phyloP scores from a whole-genome alignment of 2,329 filamentous ascomycete genomes.

The Plectosphaerella sp. region DNA sequence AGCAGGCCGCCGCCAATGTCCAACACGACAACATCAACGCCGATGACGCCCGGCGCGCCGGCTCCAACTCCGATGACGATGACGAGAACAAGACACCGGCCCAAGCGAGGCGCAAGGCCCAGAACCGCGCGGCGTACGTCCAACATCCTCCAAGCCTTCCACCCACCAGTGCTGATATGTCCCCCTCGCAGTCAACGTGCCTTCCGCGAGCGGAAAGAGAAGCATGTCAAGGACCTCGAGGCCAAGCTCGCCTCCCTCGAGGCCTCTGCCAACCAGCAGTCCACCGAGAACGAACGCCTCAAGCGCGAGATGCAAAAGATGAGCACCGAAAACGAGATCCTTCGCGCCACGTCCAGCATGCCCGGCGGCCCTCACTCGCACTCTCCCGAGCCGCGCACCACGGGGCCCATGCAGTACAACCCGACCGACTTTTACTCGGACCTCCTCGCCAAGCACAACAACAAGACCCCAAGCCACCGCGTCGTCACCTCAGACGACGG shows the following conservation, averaged over 20 bases:
- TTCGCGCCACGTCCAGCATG: conserved; percentile 68
- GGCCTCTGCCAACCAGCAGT: conserved; percentile 65
- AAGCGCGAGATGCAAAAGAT: conserved; percentile 80
- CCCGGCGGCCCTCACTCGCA: conserved; percentile 29
- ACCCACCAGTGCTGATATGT: background rate
- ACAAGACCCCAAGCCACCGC: conserved; percentile 64
- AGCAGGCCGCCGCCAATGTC: conserved; percentile 12
- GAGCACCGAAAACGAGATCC: conserved; percentile 86
- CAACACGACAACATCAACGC: conserved; percentile 8
- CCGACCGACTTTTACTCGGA: conserved; percentile 69
- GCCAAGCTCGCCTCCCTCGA: conserved; percentile 76
- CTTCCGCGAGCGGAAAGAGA: conserved; percentile 93
- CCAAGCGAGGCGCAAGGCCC: conserved; percentile 55
- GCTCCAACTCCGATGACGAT: conserved; percentile 53
- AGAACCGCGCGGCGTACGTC: conserved; percentile 58
- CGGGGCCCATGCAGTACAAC: conserved; percentile 66
- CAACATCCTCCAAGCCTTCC: background rate
- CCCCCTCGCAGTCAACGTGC: conserved; percentile 71
- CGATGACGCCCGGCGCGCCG: conserved; percentile 25
- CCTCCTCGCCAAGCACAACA: conserved; percentile 55
- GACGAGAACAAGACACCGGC: conserved; percentile 50
- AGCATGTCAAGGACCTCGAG: conserved; percentile 89
- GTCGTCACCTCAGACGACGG: conserved; percentile 62
- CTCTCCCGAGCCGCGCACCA: conserved; percentile 45
- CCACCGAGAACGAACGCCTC: conserved; percentile 80